Conservation (phyloP, 2,329 filamentous ascomycete genomes). For the Hypoxylon sp. region DNA sequence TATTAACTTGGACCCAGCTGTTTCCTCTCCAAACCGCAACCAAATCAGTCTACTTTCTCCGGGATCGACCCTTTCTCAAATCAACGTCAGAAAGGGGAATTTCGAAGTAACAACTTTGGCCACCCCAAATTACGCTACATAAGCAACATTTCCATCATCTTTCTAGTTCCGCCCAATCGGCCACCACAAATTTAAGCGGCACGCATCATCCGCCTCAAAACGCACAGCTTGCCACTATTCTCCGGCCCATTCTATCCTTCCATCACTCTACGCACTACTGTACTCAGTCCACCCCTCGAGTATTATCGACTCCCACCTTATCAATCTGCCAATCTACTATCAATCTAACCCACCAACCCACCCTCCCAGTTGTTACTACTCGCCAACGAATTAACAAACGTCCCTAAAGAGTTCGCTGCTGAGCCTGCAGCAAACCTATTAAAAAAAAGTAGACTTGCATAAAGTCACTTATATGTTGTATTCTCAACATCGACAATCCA, state of each 20-base stretch:
- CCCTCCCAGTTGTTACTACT: conserved; percentile 2
- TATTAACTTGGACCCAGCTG: conserved; percentile 13
- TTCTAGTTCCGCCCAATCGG: conserved; percentile 22
- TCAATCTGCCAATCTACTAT: conserved; percentile 29
- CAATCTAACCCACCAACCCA: conserved; percentile 18
- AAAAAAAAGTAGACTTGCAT: conserved; percentile 54
- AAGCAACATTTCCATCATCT: conserved; percentile 9
- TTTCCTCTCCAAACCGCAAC: not conserved
- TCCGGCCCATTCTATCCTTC: conserved; percentile 12
- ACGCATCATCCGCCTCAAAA: conserved; percentile 12
- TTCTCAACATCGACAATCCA: conserved; percentile 50
- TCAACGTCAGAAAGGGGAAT: conserved; percentile 22
- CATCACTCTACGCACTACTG: conserved; percentile 5
- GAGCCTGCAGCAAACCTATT: conserved; percentile 46
- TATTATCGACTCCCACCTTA: conserved; percentile 37
- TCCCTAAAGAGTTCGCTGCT: conserved; percentile 40
- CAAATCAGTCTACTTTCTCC: conserved; percentile 1
- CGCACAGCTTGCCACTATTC: conserved; percentile 15
- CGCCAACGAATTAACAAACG: conserved; percentile 31
- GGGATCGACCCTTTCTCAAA: not conserved
- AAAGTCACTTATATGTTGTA: conserved; percentile 54
- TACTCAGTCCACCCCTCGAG: conserved; percentile 34
- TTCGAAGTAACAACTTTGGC: conserved; percentile 30
- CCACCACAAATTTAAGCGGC: not conserved
- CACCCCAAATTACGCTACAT: conserved; percentile 21